Evolutionary conservation across 2,329 filamentous ascomycete species (phyloP), one percentile per base, ranked within the genome.

Genomic region (Xylaria arbuscula): DNA sequence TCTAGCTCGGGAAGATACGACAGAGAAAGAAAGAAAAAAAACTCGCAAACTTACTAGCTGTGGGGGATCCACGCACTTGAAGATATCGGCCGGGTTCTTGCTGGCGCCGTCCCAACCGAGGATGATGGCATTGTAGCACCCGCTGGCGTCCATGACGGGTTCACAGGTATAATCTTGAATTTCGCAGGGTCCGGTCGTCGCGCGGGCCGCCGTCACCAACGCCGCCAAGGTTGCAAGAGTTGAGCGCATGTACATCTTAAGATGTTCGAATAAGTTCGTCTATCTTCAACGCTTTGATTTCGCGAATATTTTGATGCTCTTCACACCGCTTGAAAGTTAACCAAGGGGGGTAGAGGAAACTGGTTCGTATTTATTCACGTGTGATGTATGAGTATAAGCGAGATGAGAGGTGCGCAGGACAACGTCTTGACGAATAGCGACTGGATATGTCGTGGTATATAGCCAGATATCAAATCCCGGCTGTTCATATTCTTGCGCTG

Each of bases 121-220:
- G 17, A 72, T 70, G 11, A 72, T 72, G 1, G 65, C 62, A 53
- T 69, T 70, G 28, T 66, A 70, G 47, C 68, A 66, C 7, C 4
- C 68, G 38, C 65, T 68, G 0, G 68, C 66, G 13, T 70, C 68
- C 68, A 70, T 70, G n/a, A 70, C 68, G 10, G 66, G 65, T 11
- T 67, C 58, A 47, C 68, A 72, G 34, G 62, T 66, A 28, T 68
- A 68, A 40, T 70, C 51, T 36, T 8, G 45, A 8, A 70, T 72
- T 4, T 32, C 34, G 36, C 70, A 72, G 9, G 70, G 68, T 2
- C 68, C 66, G 7, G 60, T 66, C 10, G 66, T 68, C 22, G 66
- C 68, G 32, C 67, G 13, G 13, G 66, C 63, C 2, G 55, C 45
- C 19, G 68, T 17, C 10, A 61, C 62, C 19, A 69, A 40, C 13